Conservation (phyloP, 2,329 filamentous ascomycete species). For the Cryphonectria nitschkei region DNA sequence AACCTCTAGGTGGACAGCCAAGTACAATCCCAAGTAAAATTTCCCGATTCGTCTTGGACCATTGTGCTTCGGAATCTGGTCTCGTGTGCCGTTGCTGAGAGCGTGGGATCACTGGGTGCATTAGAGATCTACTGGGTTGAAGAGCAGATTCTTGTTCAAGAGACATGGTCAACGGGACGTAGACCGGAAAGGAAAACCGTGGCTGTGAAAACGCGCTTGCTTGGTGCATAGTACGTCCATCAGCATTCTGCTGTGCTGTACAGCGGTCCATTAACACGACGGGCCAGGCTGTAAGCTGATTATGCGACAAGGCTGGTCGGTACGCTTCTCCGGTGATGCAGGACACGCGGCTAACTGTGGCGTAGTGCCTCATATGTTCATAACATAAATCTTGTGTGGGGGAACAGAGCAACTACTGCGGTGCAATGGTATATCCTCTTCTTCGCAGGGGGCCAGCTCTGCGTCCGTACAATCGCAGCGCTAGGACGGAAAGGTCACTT, state of each 20-base stretch:
- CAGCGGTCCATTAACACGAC: background rate
- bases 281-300: background rate
- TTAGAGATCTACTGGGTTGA: background rate
- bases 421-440: background rate
- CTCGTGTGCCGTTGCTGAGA: background rate
- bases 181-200: background rate
- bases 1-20: background rate
- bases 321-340: slow-evolving; percentile 4
- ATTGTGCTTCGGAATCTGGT: background rate
- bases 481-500: background rate
- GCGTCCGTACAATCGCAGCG: slow-evolving; percentile 1
- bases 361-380: slow-evolving; percentile 6
- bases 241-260: background rate
- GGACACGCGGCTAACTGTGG: slow-evolving; percentile 20
- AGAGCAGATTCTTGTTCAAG: background rate
- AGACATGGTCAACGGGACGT: background rate
- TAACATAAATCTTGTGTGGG: background rate
- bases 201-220: background rate
- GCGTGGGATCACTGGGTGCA: background rate
- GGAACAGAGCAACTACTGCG: background rate
- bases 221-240: background rate
- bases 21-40: background rate
- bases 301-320: background rate
- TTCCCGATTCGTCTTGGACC: background rate
- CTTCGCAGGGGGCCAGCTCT: background rate